phyloP scores from a whole-genome alignment of 2,329 filamentous ascomycete species.

The Lecanoromycetidae sp. region DNA sequence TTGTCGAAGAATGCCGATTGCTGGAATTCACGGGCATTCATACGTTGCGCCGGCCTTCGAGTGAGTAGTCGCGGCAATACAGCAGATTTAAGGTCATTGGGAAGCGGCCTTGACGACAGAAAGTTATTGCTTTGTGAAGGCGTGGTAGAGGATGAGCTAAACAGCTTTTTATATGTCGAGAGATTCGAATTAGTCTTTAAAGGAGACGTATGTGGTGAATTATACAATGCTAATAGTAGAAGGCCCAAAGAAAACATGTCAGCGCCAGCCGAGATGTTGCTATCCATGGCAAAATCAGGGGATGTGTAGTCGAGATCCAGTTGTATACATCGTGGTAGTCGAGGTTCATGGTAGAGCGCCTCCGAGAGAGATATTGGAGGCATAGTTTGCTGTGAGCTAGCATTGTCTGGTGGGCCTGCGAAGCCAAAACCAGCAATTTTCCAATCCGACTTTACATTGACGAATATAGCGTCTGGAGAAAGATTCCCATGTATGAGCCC shows the following conservation, averaged over 20 bases:
- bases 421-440: slow-evolving; percentile 94
- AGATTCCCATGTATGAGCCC: slow-evolving; percentile 88
- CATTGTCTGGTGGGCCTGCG: slow-evolving; percentile 63
- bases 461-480: slow-evolving; percentile 82
- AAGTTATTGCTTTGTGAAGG: slow-evolving; percentile 76
- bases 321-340: slow-evolving; percentile 71
- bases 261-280: slow-evolving; percentile 67
- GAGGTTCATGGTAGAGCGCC: slow-evolving; percentile 70
- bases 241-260: slow-evolving; percentile 93
- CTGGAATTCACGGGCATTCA: slow-evolving; percentile 85
- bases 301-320: slow-evolving; percentile 87
- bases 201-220: slow-evolving; percentile 82
- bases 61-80: slow-evolving; percentile 81
- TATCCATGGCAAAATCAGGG: slow-evolving; percentile 88
- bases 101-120: slow-evolving; percentile 64
- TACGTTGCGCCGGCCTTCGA: slow-evolving; percentile 69
- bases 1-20: slow-evolving; percentile 96
- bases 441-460: slow-evolving; percentile 98
- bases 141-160: slow-evolving; percentile 64
- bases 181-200: slow-evolving; percentile 69
- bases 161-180: slow-evolving; percentile 73
- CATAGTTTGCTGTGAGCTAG: slow-evolving; percentile 61
- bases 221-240: slow-evolving; percentile 80
- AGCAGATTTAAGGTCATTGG: slow-evolving; percentile 60
- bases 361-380: slow-evolving; percentile 72